A percentile compares a stretch with the other conserved stretches of the same genome.
phyloP scores from a whole-genome alignment of 768 basidiomycete species.

The Daedalea quercina region DNA sequence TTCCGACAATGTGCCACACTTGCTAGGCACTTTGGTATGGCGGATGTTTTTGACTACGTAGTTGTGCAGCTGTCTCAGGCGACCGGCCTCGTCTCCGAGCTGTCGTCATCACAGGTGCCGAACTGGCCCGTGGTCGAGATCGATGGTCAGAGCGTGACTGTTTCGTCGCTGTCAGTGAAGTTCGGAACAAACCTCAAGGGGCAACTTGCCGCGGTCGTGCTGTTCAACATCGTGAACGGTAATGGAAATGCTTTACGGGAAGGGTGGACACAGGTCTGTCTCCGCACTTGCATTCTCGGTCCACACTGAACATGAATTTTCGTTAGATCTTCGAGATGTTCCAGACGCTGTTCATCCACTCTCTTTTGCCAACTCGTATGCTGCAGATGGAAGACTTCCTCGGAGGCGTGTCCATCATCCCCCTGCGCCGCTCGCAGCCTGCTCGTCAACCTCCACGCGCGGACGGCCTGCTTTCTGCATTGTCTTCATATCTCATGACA shows the following conservation, averaged over 20 bases:
- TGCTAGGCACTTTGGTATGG: constrained; percentile 81
- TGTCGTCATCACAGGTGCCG: constrained; percentile 60
- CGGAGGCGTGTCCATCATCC: constrained; percentile 90
- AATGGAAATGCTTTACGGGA: constrained; percentile 91
- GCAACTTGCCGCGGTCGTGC: constrained; percentile 91
- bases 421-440: constrained; percentile 71
- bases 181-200: constrained; percentile 95
- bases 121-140: constrained; percentile 87
- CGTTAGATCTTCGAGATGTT: constrained; percentile 95
- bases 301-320: neutral
- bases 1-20: constrained; percentile 95
- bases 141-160: constrained; percentile 83
- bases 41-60: constrained; percentile 96
- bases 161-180: constrained; percentile 85
- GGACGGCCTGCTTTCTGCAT: constrained; percentile 88
- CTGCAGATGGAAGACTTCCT: constrained; percentile 98
- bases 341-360: constrained; percentile 91
- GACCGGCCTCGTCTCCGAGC: constrained; percentile 77
- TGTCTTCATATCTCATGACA: constrained; percentile 95
- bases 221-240: constrained; percentile 97
- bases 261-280: constrained; percentile 83
- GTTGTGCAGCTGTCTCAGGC: constrained; percentile 90
- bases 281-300: constrained; percentile 1
- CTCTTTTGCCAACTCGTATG: constrained; percentile 84
- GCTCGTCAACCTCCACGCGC: constrained; percentile 53